Evolutionary conservation across 805 yeast genomes (phyloP).

Genomic region (Torulaspora indica): DNA sequence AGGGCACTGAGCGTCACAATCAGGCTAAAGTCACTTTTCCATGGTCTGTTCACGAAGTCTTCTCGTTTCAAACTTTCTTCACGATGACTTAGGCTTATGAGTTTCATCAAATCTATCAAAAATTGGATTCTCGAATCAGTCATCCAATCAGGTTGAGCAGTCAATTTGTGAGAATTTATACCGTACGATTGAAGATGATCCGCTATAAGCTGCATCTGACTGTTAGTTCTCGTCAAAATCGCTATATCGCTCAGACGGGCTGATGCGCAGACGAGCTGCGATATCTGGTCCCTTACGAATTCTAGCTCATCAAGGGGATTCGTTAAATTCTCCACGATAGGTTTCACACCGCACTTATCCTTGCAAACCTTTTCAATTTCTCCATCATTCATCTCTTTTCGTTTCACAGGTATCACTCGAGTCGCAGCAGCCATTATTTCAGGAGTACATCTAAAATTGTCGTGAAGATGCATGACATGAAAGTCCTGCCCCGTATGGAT

Average conservation of each 20-base stretch:
- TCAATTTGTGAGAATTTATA: constrained; percentile 42
- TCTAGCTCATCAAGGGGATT: constrained; percentile 24
- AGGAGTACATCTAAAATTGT: constrained; percentile 60
- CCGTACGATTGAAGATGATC: constrained; percentile 40
- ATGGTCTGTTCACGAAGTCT: background rate
- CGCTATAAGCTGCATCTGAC: constrained; percentile 41
- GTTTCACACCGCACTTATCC: constrained; percentile 16
- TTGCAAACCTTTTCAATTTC: constrained; percentile 16
- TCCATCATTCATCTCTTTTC: background rate
- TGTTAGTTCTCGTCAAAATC: constrained; percentile 50
- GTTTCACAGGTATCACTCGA: constrained; percentile 9
- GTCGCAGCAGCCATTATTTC: constrained; percentile 48
- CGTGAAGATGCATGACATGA: constrained; percentile 39
- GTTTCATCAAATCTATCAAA: constrained; percentile 47
- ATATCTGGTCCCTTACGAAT: constrained; percentile 22
- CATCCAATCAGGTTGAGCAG: constrained; percentile 50
- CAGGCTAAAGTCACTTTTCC: constrained; percentile 29
- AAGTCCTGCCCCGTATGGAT: constrained; percentile 14
- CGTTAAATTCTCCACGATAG: constrained; percentile 12
- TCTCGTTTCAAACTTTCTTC: constrained; percentile 4
- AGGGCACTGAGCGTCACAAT: constrained; percentile 25
- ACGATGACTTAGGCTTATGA: constrained; percentile 23
- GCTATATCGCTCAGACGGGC: constrained; percentile 43
- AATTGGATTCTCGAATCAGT: constrained; percentile 36
- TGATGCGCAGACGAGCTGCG: constrained; percentile 23